These are phyloP conservation scores for Yarrowia keelungensis DNA, from an alignment of 805 yeast species.

Conservation along the genomic window DNA sequence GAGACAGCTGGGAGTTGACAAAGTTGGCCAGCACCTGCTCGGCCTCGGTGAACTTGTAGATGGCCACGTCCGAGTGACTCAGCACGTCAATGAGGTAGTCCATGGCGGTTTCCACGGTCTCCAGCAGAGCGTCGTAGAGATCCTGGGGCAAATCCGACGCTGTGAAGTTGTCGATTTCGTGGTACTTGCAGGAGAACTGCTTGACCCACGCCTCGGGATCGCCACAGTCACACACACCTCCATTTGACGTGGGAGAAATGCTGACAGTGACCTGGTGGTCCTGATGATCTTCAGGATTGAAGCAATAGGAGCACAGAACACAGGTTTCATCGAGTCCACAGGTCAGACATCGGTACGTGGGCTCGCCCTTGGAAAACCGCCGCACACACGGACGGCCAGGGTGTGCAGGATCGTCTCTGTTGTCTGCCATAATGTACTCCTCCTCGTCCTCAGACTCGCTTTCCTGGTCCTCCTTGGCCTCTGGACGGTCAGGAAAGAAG, in stretches of 20 bases:
- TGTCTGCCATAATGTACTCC: conserved; percentile 41
- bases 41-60: conserved; percentile 45
- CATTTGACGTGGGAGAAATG: conserved; percentile 64
- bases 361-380: conserved; percentile 77
- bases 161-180: conserved; percentile 47
- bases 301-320: conserved; percentile 82
- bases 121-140: conserved; percentile 51
- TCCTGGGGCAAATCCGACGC: conserved; percentile 54
- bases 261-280: conserved; percentile 75
- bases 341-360: conserved; percentile 76
- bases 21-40: conserved; percentile 47
- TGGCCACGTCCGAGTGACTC: conserved; percentile 43
- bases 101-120: conserved; percentile 45
- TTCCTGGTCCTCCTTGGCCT: conserved; percentile 41
- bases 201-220: conserved; percentile 83
- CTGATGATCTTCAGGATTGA: conserved; percentile 67
- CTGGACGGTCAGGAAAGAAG: conserved; percentile 51
- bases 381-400: conserved; percentile 75
- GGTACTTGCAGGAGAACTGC: conserved; percentile 59
- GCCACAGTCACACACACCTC: conserved; percentile 90
- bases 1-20: conserved; percentile 52
- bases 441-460: conserved; percentile 46
- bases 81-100: conserved; percentile 50
- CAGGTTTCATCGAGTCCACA: conserved; percentile 84
- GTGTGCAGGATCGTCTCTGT: conserved; percentile 54